These are phyloP conservation scores for Lasiodiplodia gonubiensis DNA, from an alignment of 2,329 filamentous ascomycete species.

Conservation along the genomic window DNA sequence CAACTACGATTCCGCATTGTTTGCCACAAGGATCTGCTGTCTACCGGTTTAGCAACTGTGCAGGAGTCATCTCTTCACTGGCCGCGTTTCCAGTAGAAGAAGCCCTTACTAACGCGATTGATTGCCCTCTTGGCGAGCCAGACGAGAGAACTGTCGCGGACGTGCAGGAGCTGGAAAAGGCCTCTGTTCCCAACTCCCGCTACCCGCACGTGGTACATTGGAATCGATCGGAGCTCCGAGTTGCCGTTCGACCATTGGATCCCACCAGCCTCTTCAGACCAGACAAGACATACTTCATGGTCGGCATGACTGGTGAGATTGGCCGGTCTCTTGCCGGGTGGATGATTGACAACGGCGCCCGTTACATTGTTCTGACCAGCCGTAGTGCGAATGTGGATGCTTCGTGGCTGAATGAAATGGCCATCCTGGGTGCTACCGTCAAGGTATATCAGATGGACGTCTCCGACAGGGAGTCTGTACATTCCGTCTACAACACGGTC, in stretches of 20 bases:
- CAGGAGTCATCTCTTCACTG: background rate
- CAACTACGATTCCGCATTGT: background rate
- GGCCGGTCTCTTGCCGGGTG: conserved; percentile 34
- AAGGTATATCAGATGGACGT: conserved; percentile 29
- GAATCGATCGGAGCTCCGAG: background rate
- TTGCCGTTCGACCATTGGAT: background rate
- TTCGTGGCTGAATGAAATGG: conserved; percentile 36
- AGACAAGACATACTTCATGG: conserved; percentile 34
- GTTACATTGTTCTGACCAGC: conserved; percentile 44
- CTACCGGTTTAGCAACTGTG: background rate
- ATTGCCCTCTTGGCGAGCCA: background rate
- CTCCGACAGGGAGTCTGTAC: conserved; percentile 1
- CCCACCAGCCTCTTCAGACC: conserved; percentile 11
- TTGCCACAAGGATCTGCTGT: background rate
- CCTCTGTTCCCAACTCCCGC: background rate
- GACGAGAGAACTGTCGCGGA: background rate
- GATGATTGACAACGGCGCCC: conserved; percentile 37
- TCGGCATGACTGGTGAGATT: conserved; percentile 35
- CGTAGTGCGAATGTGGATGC: conserved; percentile 46
- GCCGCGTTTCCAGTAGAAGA: background rate
- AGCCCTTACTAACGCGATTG: background rate
- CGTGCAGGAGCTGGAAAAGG: background rate
- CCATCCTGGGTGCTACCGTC: conserved; percentile 25
- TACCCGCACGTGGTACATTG: conserved; percentile 3
- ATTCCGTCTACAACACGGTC: conserved; percentile 20